phyloP scores from a whole-genome alignment of 331 rosid species.

The Quercus tomentella region DNA sequence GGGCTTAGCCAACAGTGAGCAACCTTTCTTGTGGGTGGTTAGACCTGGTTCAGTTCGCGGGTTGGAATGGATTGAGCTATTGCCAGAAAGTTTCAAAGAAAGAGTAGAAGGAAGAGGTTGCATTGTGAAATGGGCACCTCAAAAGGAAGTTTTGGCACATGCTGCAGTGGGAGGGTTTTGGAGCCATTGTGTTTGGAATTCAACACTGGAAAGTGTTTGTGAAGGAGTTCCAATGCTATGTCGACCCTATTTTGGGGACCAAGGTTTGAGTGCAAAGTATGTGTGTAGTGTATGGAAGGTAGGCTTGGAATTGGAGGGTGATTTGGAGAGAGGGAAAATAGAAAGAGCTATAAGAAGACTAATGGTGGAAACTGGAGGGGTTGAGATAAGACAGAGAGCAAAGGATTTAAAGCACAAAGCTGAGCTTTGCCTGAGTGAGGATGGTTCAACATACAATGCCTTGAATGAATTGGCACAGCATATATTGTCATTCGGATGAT shows the following conservation, averaged over 20 bases:
- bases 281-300: not conserved
- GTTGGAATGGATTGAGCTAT: conserved; percentile 9
- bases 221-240: not conserved
- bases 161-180: not conserved
- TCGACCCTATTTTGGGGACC: not conserved
- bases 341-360: not conserved
- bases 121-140: conserved; percentile 29
- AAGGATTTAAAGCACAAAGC: not conserved
- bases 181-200: not conserved
- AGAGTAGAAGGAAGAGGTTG: conserved; percentile 7
- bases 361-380: not conserved
- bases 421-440: not conserved
- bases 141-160: not conserved
- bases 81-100: conserved; percentile 11
- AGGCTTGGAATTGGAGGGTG: not conserved
- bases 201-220: not conserved
- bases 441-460: conserved; percentile 7
- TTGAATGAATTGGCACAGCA: conserved; percentile 12
- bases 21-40: conserved; percentile 21
- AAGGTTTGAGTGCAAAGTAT: not conserved
- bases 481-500: not conserved
- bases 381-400: not conserved
- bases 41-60: conserved; percentile 13
- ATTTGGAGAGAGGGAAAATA: not conserved
- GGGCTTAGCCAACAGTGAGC: not conserved